phyloP scores from a whole-genome alignment of 805 yeast species.

The Wickerhamomyces sydowiorum region DNA sequence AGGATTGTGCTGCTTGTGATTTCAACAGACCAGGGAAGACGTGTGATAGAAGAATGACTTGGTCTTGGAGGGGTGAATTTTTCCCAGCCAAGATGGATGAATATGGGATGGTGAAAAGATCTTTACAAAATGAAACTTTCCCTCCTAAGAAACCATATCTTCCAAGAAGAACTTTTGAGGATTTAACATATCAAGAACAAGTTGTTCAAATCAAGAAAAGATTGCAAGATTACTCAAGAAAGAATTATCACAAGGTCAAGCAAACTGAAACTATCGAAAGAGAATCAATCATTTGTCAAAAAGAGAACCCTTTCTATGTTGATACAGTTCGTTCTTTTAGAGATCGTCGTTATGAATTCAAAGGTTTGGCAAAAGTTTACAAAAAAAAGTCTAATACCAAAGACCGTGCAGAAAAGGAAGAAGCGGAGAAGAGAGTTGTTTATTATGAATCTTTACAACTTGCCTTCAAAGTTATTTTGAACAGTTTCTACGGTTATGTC shows the following conservation, averaged over 20 bases:
- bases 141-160: conserved; percentile 54
- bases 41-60: conserved; percentile 86
- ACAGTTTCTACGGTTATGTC: conserved; percentile 96
- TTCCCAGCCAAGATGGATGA: conserved; percentile 89
- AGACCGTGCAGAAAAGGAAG: conserved; percentile 60
- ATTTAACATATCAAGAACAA: conserved; percentile 72
- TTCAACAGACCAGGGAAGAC: conserved; percentile 91
- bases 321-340: conserved; percentile 91
- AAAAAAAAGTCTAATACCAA: conserved; percentile 68
- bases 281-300: conserved; percentile 92
- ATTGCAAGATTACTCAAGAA: conserved; percentile 75
- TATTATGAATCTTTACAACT: conserved; percentile 91
- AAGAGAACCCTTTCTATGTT: conserved; percentile 96
- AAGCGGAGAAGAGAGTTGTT: conserved; percentile 90
- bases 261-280: conserved; percentile 80
- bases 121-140: conserved; percentile 73
- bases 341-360: conserved; percentile 94
- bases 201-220: conserved; percentile 70
- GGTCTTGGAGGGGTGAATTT: conserved; percentile 99
- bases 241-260: conserved; percentile 76
- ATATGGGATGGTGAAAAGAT: conserved; percentile 81
- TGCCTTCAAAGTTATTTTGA: conserved; percentile 94
- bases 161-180: conserved; percentile 65
- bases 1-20: conserved; percentile 96
- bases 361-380: conserved; percentile 92